These are phyloP conservation scores for Sugiyamaella floridensis DNA, from an alignment of 805 yeast species.

Conservation along the genomic window DNA sequence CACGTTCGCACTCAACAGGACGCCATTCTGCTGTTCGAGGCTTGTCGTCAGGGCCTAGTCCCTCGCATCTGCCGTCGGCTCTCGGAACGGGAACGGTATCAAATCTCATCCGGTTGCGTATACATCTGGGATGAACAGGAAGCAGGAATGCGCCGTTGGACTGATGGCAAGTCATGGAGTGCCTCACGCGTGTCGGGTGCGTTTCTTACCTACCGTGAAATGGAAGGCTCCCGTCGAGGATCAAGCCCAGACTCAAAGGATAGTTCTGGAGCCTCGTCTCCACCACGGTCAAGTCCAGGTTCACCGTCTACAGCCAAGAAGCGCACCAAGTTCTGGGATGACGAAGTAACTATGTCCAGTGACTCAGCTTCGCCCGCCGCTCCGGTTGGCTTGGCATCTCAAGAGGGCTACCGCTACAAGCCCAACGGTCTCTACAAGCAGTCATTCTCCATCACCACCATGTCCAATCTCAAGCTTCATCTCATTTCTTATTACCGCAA, in stretches of 20 bases:
- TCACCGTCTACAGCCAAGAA: constrained; percentile 4
- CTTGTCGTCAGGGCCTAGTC: constrained; percentile 47
- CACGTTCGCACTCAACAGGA: constrained; percentile 50
- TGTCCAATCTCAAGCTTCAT: constrained; percentile 48
- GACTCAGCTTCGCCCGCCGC: not conserved
- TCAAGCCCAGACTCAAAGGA: constrained; percentile 2
- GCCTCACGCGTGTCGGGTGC: constrained; percentile 64
- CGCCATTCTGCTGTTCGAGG: constrained; percentile 60
- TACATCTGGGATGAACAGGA: constrained; percentile 68
- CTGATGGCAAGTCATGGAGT: constrained; percentile 69
- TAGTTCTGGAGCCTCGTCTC: not conserved
- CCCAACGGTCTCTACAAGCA: constrained; percentile 56
- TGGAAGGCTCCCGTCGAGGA: constrained; percentile 33
- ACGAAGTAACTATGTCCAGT: constrained; percentile 2
- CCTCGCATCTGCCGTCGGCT: constrained; percentile 54
- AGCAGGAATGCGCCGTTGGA: constrained; percentile 71
- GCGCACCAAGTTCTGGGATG: constrained; percentile 8
- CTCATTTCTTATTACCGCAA: constrained; percentile 47
- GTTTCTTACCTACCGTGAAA: constrained; percentile 56
- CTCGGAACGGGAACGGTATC: constrained; percentile 47
- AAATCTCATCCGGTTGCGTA: constrained; percentile 51
- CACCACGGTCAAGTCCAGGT: not conserved
- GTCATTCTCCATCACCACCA: constrained; percentile 50
- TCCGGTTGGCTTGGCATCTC: not conserved
- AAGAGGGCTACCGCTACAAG: constrained; percentile 36